Percentiles rank a stretch among this genome's conserved stretches.
These are phyloP conservation scores for Parafenestella ontariensis DNA, from an alignment of 2,329 filamentous ascomycete species.

Conservation along the genomic window DNA sequence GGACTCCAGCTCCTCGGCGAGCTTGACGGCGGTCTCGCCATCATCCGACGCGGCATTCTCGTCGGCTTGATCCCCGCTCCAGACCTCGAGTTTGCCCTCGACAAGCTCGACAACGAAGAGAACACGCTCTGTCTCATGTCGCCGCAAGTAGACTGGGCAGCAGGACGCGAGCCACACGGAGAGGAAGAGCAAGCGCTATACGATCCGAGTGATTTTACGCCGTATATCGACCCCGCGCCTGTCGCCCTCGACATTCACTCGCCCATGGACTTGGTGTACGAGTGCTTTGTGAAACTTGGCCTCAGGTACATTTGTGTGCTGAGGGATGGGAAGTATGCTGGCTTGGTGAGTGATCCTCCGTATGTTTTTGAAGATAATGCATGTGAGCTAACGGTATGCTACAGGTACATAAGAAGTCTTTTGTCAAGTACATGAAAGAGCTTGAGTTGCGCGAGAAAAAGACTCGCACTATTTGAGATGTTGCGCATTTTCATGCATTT, in stretches of 20 bases:
- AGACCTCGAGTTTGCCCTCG: constrained; percentile 90
- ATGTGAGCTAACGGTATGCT: constrained; percentile 3
- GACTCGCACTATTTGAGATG: constrained; percentile 2
- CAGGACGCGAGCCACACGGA: constrained; percentile 59
- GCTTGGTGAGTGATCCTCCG: constrained; percentile 69
- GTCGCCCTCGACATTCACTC: constrained; percentile 86
- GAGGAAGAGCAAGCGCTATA: constrained; percentile 59
- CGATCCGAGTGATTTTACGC: constrained; percentile 80
- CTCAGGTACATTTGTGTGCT: constrained; percentile 91
- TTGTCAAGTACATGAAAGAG: constrained; percentile 92
- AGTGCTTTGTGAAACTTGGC: constrained; percentile 94
- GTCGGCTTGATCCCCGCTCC: constrained; percentile 93
- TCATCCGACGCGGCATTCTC: constrained; percentile 78
- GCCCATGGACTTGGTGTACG: constrained; percentile 93
- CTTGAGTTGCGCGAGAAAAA: constrained; percentile 64
- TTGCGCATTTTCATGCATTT: not conserved
- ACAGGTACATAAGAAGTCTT: constrained; percentile 91
- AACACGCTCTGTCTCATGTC: constrained; percentile 83
- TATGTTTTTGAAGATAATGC: not conserved
- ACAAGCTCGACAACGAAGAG: constrained; percentile 79
- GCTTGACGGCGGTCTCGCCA: constrained; percentile 88
- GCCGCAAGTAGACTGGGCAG: constrained; percentile 59
- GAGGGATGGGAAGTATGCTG: constrained; percentile 82
- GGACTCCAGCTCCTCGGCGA: constrained; percentile 84
- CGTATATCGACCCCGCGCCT: constrained; percentile 89